phyloP scores from a whole-genome alignment of 2,329 filamentous ascomycete genomes.

The Fusarium irregulare region DNA sequence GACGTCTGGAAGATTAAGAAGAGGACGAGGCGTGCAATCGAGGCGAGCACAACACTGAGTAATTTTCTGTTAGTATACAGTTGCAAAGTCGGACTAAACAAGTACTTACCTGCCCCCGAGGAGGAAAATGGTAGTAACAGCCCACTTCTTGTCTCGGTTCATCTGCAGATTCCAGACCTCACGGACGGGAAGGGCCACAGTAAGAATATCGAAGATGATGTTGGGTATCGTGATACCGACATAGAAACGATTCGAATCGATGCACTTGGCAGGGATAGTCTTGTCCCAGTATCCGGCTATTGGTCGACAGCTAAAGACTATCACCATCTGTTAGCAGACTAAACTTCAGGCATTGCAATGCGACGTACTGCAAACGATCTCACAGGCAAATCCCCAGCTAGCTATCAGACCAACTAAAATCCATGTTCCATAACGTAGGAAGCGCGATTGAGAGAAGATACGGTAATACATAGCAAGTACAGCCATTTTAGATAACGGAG shows the following conservation, averaged over 20 bases:
- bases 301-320: conserved; percentile 11
- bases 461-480: conserved; percentile 17
- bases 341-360: background rate
- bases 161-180: conserved; percentile 19
- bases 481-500: conserved; percentile 8
- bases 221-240: conserved; percentile 14
- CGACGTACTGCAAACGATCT: conserved; percentile 11
- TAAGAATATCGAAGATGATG: conserved; percentile 11
- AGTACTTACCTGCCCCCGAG: conserved; percentile 12
- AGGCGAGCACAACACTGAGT: conserved; percentile 20
- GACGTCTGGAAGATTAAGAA: conserved; percentile 8
- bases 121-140: conserved; percentile 13
- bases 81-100: accelerated
- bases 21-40: conserved; percentile 4
- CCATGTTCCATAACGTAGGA: background rate
- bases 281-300: conserved; percentile 10
- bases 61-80: background rate
- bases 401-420: background rate
- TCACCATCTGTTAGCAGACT: background rate
- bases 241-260: conserved; percentile 10
- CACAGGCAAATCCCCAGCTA: conserved; percentile 5
- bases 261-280: conserved; percentile 9
- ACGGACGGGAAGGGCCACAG: conserved; percentile 2
- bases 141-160: conserved; percentile 17
- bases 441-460: conserved; percentile 1